These are phyloP conservation scores for Terana coerulea DNA, from an alignment of 768 basidiomycete species.

Conservation along the genomic window DNA sequence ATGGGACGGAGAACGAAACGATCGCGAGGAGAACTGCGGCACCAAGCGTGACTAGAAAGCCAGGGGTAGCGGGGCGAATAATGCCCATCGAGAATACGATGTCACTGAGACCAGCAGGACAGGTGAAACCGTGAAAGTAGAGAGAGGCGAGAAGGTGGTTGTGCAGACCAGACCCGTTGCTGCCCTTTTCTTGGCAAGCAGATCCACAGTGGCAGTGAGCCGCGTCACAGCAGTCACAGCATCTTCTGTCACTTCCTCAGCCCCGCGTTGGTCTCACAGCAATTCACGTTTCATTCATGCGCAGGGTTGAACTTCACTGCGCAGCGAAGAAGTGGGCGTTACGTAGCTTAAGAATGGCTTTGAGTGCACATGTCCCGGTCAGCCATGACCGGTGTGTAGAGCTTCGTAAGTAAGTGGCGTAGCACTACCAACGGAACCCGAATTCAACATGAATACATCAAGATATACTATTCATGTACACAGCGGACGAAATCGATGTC, in stretches of 20 bases:
- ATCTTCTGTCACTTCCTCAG: not conserved
- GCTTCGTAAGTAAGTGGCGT: too few species aligned
- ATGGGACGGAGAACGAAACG: conserved; percentile 88
- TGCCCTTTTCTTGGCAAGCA: not conserved
- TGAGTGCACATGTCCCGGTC: too few species aligned
- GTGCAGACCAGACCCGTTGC: not conserved
- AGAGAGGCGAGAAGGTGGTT: not conserved
- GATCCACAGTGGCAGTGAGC: not conserved
- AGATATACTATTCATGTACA: too few species aligned
- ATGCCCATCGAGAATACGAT: conserved; percentile 41
- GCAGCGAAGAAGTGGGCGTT: too few species aligned
- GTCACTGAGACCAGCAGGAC: conserved; percentile 10
- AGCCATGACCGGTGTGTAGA: too few species aligned
- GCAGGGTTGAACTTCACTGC: too few species aligned
- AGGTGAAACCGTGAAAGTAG: too few species aligned
- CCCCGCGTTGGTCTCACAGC: conserved; percentile 5
- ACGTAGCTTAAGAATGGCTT: too few species aligned
- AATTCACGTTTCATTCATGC: too few species aligned
- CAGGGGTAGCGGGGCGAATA: conserved; percentile 86
- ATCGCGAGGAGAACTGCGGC: conserved; percentile 78
- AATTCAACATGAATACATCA: too few species aligned
- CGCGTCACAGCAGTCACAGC: conserved; percentile 7
- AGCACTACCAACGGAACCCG: too few species aligned
- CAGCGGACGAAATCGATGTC: too few species aligned
- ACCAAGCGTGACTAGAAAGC: conserved; percentile 77